Evolutionary conservation across 225 moss, liverwort and hornwort species (phyloP), one percentile per base, ranked within the genome.

Genomic region (Bryum argenteum): DNA sequence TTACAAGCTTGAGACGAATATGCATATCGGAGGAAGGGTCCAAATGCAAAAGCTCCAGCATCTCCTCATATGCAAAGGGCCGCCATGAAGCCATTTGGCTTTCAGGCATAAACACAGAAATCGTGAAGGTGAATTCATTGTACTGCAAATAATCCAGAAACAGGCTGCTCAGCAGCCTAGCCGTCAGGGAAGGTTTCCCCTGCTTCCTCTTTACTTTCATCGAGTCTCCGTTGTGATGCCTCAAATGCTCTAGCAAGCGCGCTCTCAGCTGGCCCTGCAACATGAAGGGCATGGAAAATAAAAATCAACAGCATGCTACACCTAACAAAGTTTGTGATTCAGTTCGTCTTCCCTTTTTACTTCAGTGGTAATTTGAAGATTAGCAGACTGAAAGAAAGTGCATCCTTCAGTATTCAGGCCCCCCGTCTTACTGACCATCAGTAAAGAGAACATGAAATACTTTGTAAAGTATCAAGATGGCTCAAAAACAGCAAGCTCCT

Each of bases 71-170:
- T 4, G 85, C 77, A 28, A 93, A 93, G 5, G 91, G 81, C 26
- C 82, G 85, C 89, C 91, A 91, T 6, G 88, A 83, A 39, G 77
- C 80, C 81, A 91, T 86, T 56, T 88, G 88, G 67, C 93, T 89
- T 79, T 95, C 95, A 18, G 92, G 92, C 76, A 92, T 81, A 39
- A 90, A 95, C 52, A 92, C 92, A 15, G 92, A 95, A 58, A 87
- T 89, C 48, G 95, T 95, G 75, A 92, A 95, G 54, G 86, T 88
- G 75, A 88, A 92, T 39, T 85, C 91, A 66, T 91, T 81, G 65
- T 71, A 77, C 54, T 74, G 76, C 70, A 95, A 80, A 61, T 95
- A 95, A 53, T 95, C 92, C 43, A 95, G 67, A 73, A 95, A 92
- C 83, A 95, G 85, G 82, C 95, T 95, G 58, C 81, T 86, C 66